These are phyloP conservation scores for Acanthamoeba castellanii DNA, from an alignment of 208 protist species.

Conservation along the genomic window DNA sequence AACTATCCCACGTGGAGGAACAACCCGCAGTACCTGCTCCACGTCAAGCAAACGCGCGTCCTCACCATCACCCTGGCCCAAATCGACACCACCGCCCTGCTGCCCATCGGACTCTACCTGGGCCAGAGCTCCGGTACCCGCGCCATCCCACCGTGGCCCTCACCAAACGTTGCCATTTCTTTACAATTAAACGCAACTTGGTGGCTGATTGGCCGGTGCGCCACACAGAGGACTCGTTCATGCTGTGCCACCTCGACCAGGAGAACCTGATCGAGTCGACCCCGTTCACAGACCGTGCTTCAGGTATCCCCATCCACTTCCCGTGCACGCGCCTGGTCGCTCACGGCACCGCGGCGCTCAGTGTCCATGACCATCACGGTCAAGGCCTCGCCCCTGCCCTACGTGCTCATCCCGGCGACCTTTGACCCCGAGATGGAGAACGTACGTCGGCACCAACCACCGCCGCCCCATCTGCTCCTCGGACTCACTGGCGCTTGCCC, in stretches of 20 bases:
- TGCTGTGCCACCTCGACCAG: conserved; percentile 24
- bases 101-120: conserved; percentile 40
- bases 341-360: neutral
- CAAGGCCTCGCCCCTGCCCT: conserved; percentile 6
- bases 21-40: conserved; percentile 60
- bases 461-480: too few species aligned
- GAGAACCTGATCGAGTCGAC: conserved; percentile 17
- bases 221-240: conserved; percentile 48
- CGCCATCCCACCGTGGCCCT: neutral
- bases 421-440: conserved; percentile 20
- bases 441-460: neutral
- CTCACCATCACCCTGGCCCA: conserved; percentile 41
- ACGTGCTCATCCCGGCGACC: conserved; percentile 53
- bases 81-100: neutral
- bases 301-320: neutral
- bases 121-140: conserved; percentile 13
- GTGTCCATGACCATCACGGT: conserved; percentile 26
- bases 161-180: neutral
- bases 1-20: conserved; percentile 59
- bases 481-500: too few species aligned
- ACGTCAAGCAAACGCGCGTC: neutral
- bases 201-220: neutral
- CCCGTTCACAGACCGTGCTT: neutral
- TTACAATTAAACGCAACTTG: neutral
- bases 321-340: neutral